Evolutionary conservation across 495 filamentous ascomycete genomes (phyloP), one percentile per base, ranked within the genome.

Genomic region (Choiromyces venosus): DNA sequence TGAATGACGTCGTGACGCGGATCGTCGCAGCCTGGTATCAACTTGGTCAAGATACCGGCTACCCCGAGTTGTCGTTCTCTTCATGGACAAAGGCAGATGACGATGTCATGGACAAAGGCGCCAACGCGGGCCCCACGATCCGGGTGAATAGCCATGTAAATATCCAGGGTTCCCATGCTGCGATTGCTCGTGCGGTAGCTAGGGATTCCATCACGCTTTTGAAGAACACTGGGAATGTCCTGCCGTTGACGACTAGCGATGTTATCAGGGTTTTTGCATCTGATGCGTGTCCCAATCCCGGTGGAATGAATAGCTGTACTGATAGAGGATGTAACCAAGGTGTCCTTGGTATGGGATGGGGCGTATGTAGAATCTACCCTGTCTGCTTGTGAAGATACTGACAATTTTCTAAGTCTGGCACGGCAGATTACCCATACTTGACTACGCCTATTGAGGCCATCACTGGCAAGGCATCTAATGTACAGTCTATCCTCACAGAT

Each of bases 151-250:
- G 87, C 73, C 92, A 93, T 70, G 89, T 97, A 35, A 89, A 97
- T 81, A 95, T 97, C 25, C 92, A 89, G 70, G 88, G 82, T 56
- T 86, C 94, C 72, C 95, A 97, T 79, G 88, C 84, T 16, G 77
- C 81, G 33, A 82, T 92, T 67, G 93, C 96, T 74, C 88, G 93
- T 36, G 87, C 91, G 76, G 86, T 92, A 46, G 94, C 89, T 8
- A 87, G 90, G 16, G 88, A 90, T 72, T 92, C 91, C 56, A 93
- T 89, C 25, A 94, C 97, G 1, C 86, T 99, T 1, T 84, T 99
- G 68, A 99, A 98, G 87, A 98, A 97, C 83, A 83, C 82, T 2
- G 84, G 87, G 25, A 88, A 89, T 65, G 87, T 86, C 21, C 87
- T 99, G 33, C 95, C 95, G 1, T 84, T 97, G 67, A 90, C 87